Base-by-base conservation (phyloP, 1,139 yeast genomes). In the Debaryomyces singareniensis region DNA sequence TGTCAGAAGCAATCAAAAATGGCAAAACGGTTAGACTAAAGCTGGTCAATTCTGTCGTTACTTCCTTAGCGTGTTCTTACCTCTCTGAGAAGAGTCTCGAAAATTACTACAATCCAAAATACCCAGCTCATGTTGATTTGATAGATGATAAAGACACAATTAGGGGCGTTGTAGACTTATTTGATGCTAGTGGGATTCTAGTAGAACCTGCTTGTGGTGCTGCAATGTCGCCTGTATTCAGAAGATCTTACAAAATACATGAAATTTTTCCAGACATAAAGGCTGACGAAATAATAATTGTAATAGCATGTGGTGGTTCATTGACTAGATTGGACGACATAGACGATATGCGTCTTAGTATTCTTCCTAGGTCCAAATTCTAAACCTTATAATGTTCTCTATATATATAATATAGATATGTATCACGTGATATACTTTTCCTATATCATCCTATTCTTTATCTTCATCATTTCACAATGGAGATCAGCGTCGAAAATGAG, bases 201-300 rank as follows among this genome's bases (percentile, higher is more conserved):
- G 57, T 61, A 3, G 70, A 64, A 35, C 69, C 70, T 1, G 69
- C 71, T 2, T 64, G 70, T 43, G 70, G 70, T 2, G 68, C 68
- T 0, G 51, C 68, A 2, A 40, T 55, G 11, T 43, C 57, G 0
- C 49, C 51, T 9, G 61, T 52, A 2, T 51, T 48, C 30, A 42
- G 44, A 13, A 47, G 53, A 32, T 24, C 36, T 15, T 49, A 52
- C 16, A 30, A 53, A 11, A 38, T 61, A 13, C 35, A 40, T 18
- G 35, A 37, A 15, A 36, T 36, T 11, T 56, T 61, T 27, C 46
- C 45, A 3, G 29, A 44, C 16, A 45, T 62, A 25, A 15, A 36
- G 9, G 33, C 41, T 3, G 59, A 60, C 30, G 69, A 64, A 34
- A 51, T 56, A 5, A 42, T 63, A 1, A 53, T 64, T 1, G 41